Percentiles rank a stretch among this genome's conserved stretches.
Conservation (phyloP, 306 rosid genomes). For the Vicia villosa region DNA sequence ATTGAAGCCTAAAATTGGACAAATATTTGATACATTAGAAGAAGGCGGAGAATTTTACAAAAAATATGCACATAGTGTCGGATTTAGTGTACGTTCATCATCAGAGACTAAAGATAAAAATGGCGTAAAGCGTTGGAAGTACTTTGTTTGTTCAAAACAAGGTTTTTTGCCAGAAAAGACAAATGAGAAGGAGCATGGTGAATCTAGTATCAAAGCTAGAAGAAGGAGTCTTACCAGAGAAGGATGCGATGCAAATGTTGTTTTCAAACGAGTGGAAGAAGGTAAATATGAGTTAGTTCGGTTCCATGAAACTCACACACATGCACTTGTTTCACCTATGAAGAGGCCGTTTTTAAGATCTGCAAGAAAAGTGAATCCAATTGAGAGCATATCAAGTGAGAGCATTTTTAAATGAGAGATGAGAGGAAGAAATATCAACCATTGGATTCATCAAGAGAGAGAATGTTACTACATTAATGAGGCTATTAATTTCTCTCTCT, state of each 20-base stretch:
- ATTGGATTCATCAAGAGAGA: too few species aligned
- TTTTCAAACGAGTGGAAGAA: too few species aligned
- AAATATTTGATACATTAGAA: background rate
- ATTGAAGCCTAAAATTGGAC: background rate
- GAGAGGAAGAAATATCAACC: too few species aligned
- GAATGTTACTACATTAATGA: too few species aligned
- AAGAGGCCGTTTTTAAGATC: background rate
- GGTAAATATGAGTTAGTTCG: background rate
- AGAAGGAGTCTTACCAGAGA: background rate
- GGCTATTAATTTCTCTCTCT: too few species aligned
- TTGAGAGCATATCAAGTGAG: too few species aligned
- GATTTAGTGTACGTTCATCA: background rate
- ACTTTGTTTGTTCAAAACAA: too few species aligned
- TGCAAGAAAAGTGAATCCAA: background rate
- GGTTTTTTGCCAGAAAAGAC: too few species aligned
- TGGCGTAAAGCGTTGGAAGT: background rate
- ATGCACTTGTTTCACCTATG: background rate
- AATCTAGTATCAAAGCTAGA: background rate
- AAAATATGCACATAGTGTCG: background rate
- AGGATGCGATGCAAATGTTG: background rate
- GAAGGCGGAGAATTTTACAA: background rate
- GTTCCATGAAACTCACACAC: background rate
- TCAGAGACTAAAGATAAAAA: background rate
- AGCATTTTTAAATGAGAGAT: too few species aligned
- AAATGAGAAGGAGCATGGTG: too few species aligned